A percentile compares a stretch with the other conserved stretches of the same genome.
Evolutionary conservation across 2,329 filamentous ascomycete species (phyloP).

Genomic region (Fusarium sublunatum): DNA sequence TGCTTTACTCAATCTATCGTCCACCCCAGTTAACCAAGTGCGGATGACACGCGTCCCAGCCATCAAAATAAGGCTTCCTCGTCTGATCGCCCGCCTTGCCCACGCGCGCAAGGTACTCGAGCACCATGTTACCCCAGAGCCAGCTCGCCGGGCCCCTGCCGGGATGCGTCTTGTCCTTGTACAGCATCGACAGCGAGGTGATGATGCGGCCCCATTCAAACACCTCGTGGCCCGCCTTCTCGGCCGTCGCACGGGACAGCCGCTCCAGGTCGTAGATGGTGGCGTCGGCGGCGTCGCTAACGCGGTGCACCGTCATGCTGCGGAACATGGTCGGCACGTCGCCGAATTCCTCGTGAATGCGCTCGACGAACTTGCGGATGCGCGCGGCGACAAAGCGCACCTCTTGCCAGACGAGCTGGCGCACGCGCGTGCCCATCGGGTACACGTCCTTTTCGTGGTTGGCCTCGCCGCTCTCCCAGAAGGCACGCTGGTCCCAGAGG

Average conservation of each 20-base stretch:
- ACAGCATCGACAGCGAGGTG: slow-evolving; percentile 31
- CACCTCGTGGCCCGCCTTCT: slow-evolving; percentile 36
- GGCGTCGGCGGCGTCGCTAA: slow-evolving; percentile 26
- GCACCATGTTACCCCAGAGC: slow-evolving; percentile 40
- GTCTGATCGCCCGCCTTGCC: slow-evolving; percentile 21
- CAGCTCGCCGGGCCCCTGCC: slow-evolving; percentile 37
- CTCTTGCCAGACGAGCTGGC: slow-evolving; percentile 37
- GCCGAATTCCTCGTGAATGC: slow-evolving; percentile 23
- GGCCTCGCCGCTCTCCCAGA: slow-evolving; percentile 36
- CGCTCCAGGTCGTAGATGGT: slow-evolving; percentile 35
- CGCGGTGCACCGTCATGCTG: slow-evolving; percentile 32
- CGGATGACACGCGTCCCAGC: slow-evolving; percentile 33
- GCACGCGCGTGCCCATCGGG: slow-evolving; percentile 29
- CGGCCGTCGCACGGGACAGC: slow-evolving; percentile 28
- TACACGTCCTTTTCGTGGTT: slow-evolving; percentile 33
- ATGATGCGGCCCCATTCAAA: slow-evolving; percentile 40
- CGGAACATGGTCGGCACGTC: slow-evolving; percentile 32
- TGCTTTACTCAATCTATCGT: slow-evolving; percentile 8
- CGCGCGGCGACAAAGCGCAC: slow-evolving; percentile 31
- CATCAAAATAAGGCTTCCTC: slow-evolving; percentile 34
- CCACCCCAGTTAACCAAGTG: slow-evolving; percentile 32
- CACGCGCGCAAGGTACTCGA: slow-evolving; percentile 34
- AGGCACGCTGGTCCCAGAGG: slow-evolving; percentile 38
- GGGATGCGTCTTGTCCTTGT: slow-evolving; percentile 38
- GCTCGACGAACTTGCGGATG: slow-evolving; percentile 23